Base-by-base conservation (phyloP, 257 asterid genomes). In the Plantago elongata region DNA sequence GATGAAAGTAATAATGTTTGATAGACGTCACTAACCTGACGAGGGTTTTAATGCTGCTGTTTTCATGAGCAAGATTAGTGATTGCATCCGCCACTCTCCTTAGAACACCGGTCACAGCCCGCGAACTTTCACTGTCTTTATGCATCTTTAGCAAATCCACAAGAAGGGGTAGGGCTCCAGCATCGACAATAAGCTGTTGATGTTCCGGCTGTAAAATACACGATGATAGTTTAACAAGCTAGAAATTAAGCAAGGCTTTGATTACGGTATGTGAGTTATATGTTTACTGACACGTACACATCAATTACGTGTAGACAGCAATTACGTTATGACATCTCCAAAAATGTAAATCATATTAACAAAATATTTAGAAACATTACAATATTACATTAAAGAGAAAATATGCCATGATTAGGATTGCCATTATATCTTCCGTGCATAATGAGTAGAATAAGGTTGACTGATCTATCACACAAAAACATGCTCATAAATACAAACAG, bases 31-130 rank as follows among this genome's bases (percentile, higher is more conserved):
- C 72, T 57, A 74, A 93, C 99, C 99, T 81, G 72, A 93, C 99
- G 71, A 86, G 85, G 64, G 92, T 80, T 82, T 93, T 93, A 61
- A 93, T 93, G 81, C 79, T 81, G 82, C 96, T 85, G 72, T 93
- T 93, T 72, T 93, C 99, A 42, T 93, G 99, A 66, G 96, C 99
- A 68, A 93, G 95, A 78, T 93, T 93, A 44, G 99, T 93, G 61
- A 93, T 81, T 60, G 99, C 95, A 82, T 93, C 99, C 37, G 99
- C 95, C 22, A 96, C 97, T 74, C 95, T 83, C 75, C 99, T 79
- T 50, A 93, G 77, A 56, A 83, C 92, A 66, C 96, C 96, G 72
- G 76, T 87, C 64, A 87, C 79, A 42, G 89, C 95, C 64, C 99
- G 86, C 61, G 94, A 81, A 72, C 74, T 85, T 65, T 75, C 84